phyloP scores from a whole-genome alignment of 1,284 basidiomycete species.

The Agaricales sp. region DNA sequence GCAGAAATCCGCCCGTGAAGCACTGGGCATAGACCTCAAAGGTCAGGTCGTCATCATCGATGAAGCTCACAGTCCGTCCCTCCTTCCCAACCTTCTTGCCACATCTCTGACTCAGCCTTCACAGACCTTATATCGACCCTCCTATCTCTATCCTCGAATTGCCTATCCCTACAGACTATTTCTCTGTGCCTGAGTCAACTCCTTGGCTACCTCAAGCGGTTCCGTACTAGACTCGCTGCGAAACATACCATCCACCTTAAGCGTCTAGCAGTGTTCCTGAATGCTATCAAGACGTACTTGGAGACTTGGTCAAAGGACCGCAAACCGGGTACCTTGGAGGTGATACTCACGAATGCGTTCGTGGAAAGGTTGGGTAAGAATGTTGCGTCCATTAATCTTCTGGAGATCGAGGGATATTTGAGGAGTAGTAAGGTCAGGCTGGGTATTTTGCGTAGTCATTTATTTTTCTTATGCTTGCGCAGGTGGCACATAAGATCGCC shows the following conservation, averaged over 20 bases:
- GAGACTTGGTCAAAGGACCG: slow-evolving; percentile 30
- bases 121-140: slow-evolving; percentile 82
- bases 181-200: slow-evolving; percentile 69
- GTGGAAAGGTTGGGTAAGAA: slow-evolving; percentile 58
- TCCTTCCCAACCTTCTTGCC: neutral
- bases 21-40: slow-evolving; percentile 76
- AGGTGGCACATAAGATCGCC: slow-evolving; percentile 69
- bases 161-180: slow-evolving; percentile 53
- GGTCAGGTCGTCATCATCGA: slow-evolving; percentile 88
- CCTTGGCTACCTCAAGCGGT: slow-evolving; percentile 69
- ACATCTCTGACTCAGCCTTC: neutral
- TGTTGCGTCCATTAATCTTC: slow-evolving; percentile 66
- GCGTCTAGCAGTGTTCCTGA: slow-evolving; percentile 66
- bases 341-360: slow-evolving; percentile 59
- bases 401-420: slow-evolving; percentile 80
- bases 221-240: slow-evolving; percentile 67
- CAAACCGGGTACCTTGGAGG: slow-evolving; percentile 30
- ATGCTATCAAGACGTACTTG: slow-evolving; percentile 53
- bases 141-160: slow-evolving; percentile 74
- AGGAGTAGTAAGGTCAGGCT: slow-evolving; percentile 73
- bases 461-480: slow-evolving; percentile 10
- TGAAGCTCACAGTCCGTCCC: slow-evolving; percentile 80
- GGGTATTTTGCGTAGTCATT: slow-evolving; percentile 16
- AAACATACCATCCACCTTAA: slow-evolving; percentile 73
- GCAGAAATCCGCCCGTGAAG: slow-evolving; percentile 77